Percentiles rank a stretch among this genome's conserved stretches.
These are phyloP conservation scores for Boechera divaricarpa DNA, from an alignment of 345 rosid genomes.

Conservation along the genomic window DNA sequence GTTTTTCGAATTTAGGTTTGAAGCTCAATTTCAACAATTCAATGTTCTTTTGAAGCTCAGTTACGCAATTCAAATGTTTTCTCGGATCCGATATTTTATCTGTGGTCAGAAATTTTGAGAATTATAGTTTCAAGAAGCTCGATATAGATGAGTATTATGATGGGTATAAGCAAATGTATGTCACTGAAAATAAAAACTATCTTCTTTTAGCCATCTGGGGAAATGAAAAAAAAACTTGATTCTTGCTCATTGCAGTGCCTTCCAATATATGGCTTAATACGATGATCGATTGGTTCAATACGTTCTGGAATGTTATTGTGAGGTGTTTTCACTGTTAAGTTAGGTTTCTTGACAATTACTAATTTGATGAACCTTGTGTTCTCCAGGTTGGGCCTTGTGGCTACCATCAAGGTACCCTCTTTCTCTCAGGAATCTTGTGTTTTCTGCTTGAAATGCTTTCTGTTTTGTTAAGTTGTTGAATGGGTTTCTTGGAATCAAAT, in stretches of 20 bases:
- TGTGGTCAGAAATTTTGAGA: background rate
- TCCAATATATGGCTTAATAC: no score
- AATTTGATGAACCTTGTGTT: slow-evolving; percentile 22
- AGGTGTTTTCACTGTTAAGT: background rate
- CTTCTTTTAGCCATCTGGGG: background rate
- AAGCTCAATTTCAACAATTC: background rate
- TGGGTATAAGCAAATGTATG: slow-evolving; percentile 21
- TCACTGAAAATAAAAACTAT: background rate
- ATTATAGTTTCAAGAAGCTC: background rate
- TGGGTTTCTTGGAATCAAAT: slow-evolving; percentile 7
- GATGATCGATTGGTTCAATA: background rate
- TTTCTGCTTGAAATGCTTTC: slow-evolving; percentile 1
- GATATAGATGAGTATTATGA: background rate
- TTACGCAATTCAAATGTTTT: background rate
- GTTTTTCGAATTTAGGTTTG: slow-evolving; percentile 23
- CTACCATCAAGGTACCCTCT: slow-evolving; percentile 84
- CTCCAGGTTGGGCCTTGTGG: slow-evolving; percentile 94
- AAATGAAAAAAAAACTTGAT: background rate
- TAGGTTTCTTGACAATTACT: slow-evolving; percentile 17
- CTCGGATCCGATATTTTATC: background rate
- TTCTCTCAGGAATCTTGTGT: slow-evolving; percentile 11
- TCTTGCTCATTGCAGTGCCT: background rate
- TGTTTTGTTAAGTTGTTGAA: slow-evolving; percentile 3
- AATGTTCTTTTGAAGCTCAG: background rate
- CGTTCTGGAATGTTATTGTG: background rate